These are phyloP conservation scores for Daldinia concentrica DNA, from an alignment of 495 filamentous ascomycete species.

Conservation along the genomic window DNA sequence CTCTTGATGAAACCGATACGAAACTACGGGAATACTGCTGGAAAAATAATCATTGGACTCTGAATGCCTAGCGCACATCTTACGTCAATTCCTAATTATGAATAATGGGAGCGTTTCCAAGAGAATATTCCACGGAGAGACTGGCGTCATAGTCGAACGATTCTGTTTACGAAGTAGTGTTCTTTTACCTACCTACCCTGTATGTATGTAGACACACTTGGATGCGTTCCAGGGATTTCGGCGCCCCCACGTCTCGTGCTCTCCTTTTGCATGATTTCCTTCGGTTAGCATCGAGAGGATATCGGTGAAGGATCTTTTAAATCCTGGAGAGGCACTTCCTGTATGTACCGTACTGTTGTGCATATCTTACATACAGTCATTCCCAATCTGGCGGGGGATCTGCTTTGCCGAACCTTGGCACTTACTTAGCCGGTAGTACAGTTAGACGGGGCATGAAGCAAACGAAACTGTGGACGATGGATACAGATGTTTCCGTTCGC, in stretches of 20 bases:
- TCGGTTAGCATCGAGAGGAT: too few species aligned
- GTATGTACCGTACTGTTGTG: too few species aligned
- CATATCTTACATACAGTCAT: neutral
- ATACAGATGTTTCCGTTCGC: neutral
- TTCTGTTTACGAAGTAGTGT: neutral
- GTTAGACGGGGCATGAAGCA: neutral
- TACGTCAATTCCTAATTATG: constrained; percentile 24
- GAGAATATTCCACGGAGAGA: constrained; percentile 7
- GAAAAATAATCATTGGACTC: constrained; percentile 12
- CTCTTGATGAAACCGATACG: constrained; percentile 37
- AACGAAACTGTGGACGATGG: constrained; percentile 2
- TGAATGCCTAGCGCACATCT: constrained; percentile 7
- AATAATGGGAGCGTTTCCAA: constrained; percentile 5
- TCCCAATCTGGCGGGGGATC: constrained; percentile 23
- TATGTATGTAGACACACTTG: too few species aligned
- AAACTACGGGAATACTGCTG: constrained; percentile 39
- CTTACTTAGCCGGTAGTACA: constrained; percentile 3
- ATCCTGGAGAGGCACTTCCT: too few species aligned
- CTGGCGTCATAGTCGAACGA: constrained; percentile 40
- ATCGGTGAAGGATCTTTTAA: too few species aligned
- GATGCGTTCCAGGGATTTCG: too few species aligned
- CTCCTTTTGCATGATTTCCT: too few species aligned
- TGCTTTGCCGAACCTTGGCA: constrained; percentile 21
- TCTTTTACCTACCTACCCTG: too few species aligned
- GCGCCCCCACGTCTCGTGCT: too few species aligned